Base-by-base conservation (phyloP, 805 yeast species). In the Zygosaccharomyces bisporus region DNA sequence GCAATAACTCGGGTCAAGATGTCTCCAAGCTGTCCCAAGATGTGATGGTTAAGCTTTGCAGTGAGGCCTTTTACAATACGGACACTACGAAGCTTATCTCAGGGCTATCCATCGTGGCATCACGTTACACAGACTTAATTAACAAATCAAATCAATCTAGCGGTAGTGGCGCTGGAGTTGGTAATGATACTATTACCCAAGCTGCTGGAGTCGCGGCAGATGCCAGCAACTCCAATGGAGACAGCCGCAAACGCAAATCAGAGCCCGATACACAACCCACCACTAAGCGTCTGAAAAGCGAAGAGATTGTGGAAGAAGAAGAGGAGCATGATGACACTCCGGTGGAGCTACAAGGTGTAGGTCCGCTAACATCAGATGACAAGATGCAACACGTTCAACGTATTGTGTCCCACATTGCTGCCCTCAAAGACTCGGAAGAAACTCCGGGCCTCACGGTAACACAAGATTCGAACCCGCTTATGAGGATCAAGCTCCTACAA, bases 1-100 rank as follows among this genome's bases (percentile, higher is more conserved):
- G 82, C 56, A 81, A 81, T 39, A 67, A 86, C 46, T 74, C 79
- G 24, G 73, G 74, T 30, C 83, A 87, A 58, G 91, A 91, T 60
- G 76, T 87, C 44, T 72, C 86, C 2, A 68, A 77, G 7, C 68
- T 93, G 6, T 83, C 93, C 4, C 75, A 75, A 17, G 78, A 79
- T 40, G 71, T 83, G 1, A 74, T 89, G 44, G 74, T 58, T 74
- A 17, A 74, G 77, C 35, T 81, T 83, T 74, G 86, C 83, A 12
- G 68, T 77, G 44, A 75, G 77, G 88, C 95, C 0, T 69, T 93
- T 44, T 68, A 73, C 13, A 74, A 74, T 34, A 76, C 78, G 0
- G 75, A 77, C 39, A 66, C 73, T 0, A 69, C 69, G 3, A 75
- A 72, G 46, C 69, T 91, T 19, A 70, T 78, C 12, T 76, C 79